phyloP scores from a whole-genome alignment of 208 protist genomes.

The Leishmania braziliensis region DNA sequence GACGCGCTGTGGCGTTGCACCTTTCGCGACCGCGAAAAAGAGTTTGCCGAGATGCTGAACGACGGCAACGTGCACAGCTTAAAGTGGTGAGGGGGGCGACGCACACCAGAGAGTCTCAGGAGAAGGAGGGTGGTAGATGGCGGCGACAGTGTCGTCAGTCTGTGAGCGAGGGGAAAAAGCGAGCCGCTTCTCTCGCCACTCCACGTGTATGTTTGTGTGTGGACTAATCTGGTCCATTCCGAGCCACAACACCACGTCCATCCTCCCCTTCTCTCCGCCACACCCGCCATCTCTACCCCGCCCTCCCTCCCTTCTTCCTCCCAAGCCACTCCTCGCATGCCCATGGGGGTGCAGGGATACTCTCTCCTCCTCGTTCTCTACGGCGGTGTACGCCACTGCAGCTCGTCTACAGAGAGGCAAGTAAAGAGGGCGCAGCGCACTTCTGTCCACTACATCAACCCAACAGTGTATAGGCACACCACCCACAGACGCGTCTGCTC shows the following conservation, averaged over 20 bases:
- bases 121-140: not conserved
- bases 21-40: constrained; percentile 78
- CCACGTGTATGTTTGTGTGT: not conserved
- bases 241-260: not conserved
- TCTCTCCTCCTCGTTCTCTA: not conserved
- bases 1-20: constrained; percentile 44
- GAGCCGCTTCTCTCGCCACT: not conserved
- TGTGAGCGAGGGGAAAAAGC: not conserved
- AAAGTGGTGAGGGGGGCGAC: constrained; percentile 52
- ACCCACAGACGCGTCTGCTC: not conserved
- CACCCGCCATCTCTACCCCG: not conserved
- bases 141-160: not conserved
- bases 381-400: not conserved
- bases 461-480: not conserved
- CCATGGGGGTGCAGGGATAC: not conserved
- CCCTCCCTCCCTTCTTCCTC: not conserved
- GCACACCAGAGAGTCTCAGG: not conserved
- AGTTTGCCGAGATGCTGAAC: constrained; percentile 71
- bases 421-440: not conserved
- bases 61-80: constrained; percentile 66
- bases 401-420: not conserved
- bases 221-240: not conserved
- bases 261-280: not conserved
- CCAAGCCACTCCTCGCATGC: not conserved
- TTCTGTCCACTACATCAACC: not conserved